A percentile compares a stretch with the other conserved stretches of the same genome.
These are phyloP conservation scores for Cytospora schulzeri DNA, from an alignment of 2,329 filamentous ascomycete genomes.

Conservation along the genomic window DNA sequence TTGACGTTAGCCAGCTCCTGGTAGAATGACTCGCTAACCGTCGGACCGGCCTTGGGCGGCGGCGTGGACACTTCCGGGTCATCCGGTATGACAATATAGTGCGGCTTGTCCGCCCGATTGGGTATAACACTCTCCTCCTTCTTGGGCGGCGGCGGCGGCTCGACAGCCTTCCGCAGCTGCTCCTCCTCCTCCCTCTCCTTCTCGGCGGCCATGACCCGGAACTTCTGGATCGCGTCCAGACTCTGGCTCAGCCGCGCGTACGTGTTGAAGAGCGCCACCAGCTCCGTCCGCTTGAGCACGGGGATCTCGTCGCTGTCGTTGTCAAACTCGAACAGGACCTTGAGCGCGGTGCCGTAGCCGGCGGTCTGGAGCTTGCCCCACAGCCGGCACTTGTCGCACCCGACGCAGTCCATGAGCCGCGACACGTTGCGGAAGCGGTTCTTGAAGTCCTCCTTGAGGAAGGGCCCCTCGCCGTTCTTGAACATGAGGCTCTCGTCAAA, in stretches of 20 bases:
- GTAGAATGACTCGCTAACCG: conserved; percentile 56
- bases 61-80: conserved; percentile 31
- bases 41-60: conserved; percentile 24
- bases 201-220: conserved; percentile 58
- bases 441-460: conserved; percentile 93
- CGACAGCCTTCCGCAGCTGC: conserved; percentile 32
- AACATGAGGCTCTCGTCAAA: conserved; percentile 98
- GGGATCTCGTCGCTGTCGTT: conserved; percentile 65
- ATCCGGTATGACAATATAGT: conserved; percentile 41
- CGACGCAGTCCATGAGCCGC: conserved; percentile 96
- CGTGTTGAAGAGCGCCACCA: conserved; percentile 94
- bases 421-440: conserved; percentile 97
- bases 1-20: conserved; percentile 67
- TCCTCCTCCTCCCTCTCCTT: conserved; percentile 36
- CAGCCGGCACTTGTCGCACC: conserved; percentile 96
- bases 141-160: no score
- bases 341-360: conserved; percentile 91
- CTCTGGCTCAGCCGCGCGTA: conserved; percentile 85
- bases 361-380: conserved; percentile 98
- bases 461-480: conserved; percentile 72
- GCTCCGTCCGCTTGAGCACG: conserved; percentile 80
- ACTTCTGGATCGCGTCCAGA: conserved; percentile 72
- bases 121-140: conserved; percentile 32
- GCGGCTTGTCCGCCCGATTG: conserved; percentile 48
- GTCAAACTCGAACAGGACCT: conserved; percentile 94